These are phyloP conservation scores for Leccinum longicurvipes DNA, from an alignment of 768 basidiomycete genomes.

Conservation along the genomic window DNA sequence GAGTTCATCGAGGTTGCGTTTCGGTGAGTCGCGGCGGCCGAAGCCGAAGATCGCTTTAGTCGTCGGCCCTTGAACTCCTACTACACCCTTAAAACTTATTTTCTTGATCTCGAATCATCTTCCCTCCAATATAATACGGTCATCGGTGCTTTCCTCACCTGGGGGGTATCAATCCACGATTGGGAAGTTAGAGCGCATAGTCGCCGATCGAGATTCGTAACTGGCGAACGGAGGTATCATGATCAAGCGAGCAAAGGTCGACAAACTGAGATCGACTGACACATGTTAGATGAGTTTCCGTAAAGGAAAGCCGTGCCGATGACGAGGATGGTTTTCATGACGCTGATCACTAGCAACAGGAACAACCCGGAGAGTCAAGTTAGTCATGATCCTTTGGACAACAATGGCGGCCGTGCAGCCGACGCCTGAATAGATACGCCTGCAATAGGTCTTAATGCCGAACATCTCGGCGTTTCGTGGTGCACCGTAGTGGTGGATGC, in stretches of 20 bases:
- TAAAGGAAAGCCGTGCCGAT: too few species aligned
- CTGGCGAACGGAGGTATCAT: not conserved
- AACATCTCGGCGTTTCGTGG: not conserved
- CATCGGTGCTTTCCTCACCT: not conserved
- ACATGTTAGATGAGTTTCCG: too few species aligned
- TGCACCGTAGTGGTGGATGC: too few species aligned
- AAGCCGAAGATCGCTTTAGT: too few species aligned
- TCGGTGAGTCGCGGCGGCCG: not conserved
- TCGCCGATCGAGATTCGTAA: not conserved
- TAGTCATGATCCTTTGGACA: too few species aligned
- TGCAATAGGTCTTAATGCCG: not conserved
- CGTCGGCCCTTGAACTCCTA: not conserved
- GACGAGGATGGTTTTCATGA: not conserved
- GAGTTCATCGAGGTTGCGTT: not conserved
- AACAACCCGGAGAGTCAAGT: too few species aligned
- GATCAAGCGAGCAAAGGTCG: not conserved
- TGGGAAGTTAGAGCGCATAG: not conserved
- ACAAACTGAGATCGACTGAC: not conserved
- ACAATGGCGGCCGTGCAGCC: not conserved
- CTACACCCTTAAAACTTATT: not conserved
- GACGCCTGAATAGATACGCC: not conserved
- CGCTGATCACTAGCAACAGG: too few species aligned
- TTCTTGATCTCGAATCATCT: not conserved
- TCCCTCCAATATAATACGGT: not conserved
- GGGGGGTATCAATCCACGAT: not conserved